A percentile compares a stretch with the other conserved stretches of the same genome.
Evolutionary conservation across 371 early-diverging fungal genomes (phyloP).

Genomic region (Chytridium lagenaria): DNA sequence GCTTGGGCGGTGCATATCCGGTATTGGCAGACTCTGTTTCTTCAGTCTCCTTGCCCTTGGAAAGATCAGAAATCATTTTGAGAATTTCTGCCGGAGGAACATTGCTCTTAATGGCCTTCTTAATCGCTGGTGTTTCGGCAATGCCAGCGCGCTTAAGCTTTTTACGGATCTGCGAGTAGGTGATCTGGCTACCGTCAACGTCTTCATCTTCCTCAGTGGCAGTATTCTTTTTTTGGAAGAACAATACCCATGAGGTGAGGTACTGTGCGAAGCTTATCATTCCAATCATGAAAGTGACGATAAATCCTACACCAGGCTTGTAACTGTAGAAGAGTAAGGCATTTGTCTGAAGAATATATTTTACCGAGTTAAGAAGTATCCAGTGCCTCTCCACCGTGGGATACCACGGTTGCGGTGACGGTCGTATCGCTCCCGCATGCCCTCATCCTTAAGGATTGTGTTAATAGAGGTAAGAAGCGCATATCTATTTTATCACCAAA

Average conservation of each 20-base stretch:
- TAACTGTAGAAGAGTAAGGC: slow-evolving; percentile 32
- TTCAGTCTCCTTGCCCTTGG: neutral
- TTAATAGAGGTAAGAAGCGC: slow-evolving; percentile 50
- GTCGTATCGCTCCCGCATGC: slow-evolving; percentile 51
- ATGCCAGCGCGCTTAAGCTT: slow-evolving; percentile 35
- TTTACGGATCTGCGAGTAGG: slow-evolving; percentile 33
- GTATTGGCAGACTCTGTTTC: neutral
- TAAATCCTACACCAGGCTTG: slow-evolving; percentile 45
- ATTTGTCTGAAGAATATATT: neutral
- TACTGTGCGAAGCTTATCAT: slow-evolving; percentile 49
- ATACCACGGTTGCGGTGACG: slow-evolving; percentile 45
- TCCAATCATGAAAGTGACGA: slow-evolving; percentile 39
- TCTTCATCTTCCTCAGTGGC: slow-evolving; percentile 1
- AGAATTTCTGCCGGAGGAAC: slow-evolving; percentile 36
- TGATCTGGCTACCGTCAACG: slow-evolving; percentile 15
- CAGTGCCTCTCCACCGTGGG: slow-evolving; percentile 51
- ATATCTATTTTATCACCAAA: slow-evolving; percentile 36
- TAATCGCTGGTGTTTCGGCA: slow-evolving; percentile 31
- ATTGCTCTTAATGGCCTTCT: slow-evolving; percentile 32
- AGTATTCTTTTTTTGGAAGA: slow-evolving; percentile 15
- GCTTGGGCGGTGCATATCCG: neutral
- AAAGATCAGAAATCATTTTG: slow-evolving; percentile 23
- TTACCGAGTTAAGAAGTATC: slow-evolving; percentile 46
- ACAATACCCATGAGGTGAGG: slow-evolving; percentile 41
- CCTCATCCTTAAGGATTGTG: slow-evolving; percentile 45